Evolutionary conservation across 495 filamentous ascomycete species (phyloP), one percentile per base, ranked within the genome.

Genomic region (Lasiosphaeriaceae sp.): DNA sequence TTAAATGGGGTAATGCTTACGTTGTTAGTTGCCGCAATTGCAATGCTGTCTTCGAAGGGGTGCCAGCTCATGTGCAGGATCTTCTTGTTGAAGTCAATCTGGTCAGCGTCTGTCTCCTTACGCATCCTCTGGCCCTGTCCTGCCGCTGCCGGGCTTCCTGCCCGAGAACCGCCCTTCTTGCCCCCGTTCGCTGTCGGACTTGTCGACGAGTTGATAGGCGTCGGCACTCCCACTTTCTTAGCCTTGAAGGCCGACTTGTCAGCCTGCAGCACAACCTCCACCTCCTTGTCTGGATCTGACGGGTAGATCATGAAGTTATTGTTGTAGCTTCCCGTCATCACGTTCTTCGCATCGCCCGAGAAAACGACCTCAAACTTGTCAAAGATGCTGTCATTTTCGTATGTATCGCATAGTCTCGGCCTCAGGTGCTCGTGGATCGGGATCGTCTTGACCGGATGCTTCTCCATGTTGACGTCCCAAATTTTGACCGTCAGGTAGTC

Each of bases 241-340:
- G 95, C 95, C 77, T 98, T 98, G 81, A 98, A 98, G 16, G 94
- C 94, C 35, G 90, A 96, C 75, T 98, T 98, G 73, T 98, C 94
- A 20, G 94, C 94, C 74, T 98, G 94, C 55, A 98, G 74, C 46
- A 98, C 94, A 45, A 98, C 91, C 74, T 98, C 94, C 6, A 93
- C 92, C 66, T 98, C 95, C 74, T 93, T 92, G 59, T 90, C 87
- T 6, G 91, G 90, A 63, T 97, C 92, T 31, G 92, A 94, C 1
- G 94, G 94, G 74, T 98, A 98, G 64, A 98, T 98, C 94, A 98
- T 98, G 80, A 98, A 98, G 76, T 98, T 98, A 76, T 98, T 98
- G 83, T 98, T 98, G 80, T 98, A 98, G 70, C 90, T 96, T 62
- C 94, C 94, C 6, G 94, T 98, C 94, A 98, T 98, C 56, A 97